These are phyloP conservation scores for Dictyostelium discoideum DNA, from an alignment of 78 protist genomes.

Conservation along the genomic window dicty_2.7 NC_007089.4:4255501-4256000, in stretches of 20 bases:
- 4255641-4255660: no score
- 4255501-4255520: background rate
- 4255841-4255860: background rate
- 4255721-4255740: background rate
- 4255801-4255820: slow-evolving; percentile 6
- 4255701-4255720: background rate
- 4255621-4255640: no score
- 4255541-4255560: no score
- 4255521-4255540: background rate
- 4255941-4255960: background rate
- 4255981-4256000: background rate
- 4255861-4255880: background rate
- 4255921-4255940: background rate
- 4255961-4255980: background rate
- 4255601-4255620: no score
- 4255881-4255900: background rate
- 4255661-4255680: no score
- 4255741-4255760: background rate
- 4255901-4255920: background rate
- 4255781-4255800: background rate
- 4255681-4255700: no score
- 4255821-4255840: background rate
- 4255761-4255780: background rate
- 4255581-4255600: no score
- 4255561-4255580: no score